Evolutionary conservation across 805 yeast genomes (phyloP).

Genomic region (Isabelozyma rhagii): DNA sequence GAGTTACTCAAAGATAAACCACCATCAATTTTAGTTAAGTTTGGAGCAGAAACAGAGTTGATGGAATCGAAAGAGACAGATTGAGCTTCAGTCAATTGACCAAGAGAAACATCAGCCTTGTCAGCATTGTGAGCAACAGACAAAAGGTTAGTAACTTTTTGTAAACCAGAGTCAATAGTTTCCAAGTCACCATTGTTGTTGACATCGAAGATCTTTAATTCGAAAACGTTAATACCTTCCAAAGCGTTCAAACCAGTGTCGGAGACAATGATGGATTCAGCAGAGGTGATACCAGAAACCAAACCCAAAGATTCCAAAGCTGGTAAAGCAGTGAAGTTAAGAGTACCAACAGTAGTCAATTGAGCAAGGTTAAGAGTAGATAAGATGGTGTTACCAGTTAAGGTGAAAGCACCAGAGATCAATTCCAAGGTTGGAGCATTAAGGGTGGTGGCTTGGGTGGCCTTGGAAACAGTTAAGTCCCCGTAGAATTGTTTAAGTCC

Average conservation of each 20-base stretch:
- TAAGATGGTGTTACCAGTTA: slow-evolving; percentile 65
- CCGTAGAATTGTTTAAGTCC: slow-evolving; percentile 79
- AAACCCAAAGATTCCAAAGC: slow-evolving; percentile 72
- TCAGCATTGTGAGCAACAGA: slow-evolving; percentile 85
- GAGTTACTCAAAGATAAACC: slow-evolving; percentile 79
- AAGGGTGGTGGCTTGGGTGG: slow-evolving; percentile 59
- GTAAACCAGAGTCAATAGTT: slow-evolving; percentile 67
- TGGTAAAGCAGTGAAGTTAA: slow-evolving; percentile 81
- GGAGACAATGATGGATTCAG: slow-evolving; percentile 65
- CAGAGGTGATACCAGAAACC: slow-evolving; percentile 64
- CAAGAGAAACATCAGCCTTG: slow-evolving; percentile 64
- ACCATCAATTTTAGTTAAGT: slow-evolving; percentile 70
- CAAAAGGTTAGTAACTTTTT: slow-evolving; percentile 70
- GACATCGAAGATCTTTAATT: slow-evolving; percentile 59
- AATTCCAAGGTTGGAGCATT: slow-evolving; percentile 76
- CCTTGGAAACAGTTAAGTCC: slow-evolving; percentile 62
- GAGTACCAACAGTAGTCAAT: slow-evolving; percentile 77
- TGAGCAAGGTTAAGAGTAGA: slow-evolving; percentile 68
- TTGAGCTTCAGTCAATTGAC: slow-evolving; percentile 78
- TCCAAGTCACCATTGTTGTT: slow-evolving; percentile 87
- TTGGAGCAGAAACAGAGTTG: slow-evolving; percentile 64
- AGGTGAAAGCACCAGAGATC: slow-evolving; percentile 66
- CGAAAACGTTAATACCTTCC: slow-evolving; percentile 57
- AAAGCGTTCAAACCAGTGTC: slow-evolving; percentile 70
- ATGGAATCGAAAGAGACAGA: slow-evolving; percentile 83